phyloP scores from a whole-genome alignment of 2,329 filamentous ascomycete species.

The Capronia coronata region DNA sequence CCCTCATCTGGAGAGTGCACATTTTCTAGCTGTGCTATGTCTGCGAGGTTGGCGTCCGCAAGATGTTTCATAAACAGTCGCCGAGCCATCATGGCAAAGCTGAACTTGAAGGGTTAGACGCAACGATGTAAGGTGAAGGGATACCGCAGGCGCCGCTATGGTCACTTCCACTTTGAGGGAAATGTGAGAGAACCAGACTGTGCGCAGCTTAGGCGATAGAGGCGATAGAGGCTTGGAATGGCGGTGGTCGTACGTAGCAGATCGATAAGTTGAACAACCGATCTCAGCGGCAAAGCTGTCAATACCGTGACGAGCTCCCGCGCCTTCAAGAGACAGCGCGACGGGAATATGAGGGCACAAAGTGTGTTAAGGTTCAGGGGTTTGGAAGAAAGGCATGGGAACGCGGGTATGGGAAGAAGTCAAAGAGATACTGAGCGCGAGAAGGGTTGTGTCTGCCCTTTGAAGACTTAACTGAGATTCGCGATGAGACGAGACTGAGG shows the following conservation, averaged over 20 bases:
- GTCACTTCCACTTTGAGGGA: neutral
- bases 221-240: too few species aligned
- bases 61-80: slow-evolving; percentile 59
- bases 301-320: too few species aligned
- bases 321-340: neutral
- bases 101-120: neutral
- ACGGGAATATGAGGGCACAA: neutral
- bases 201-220: neutral
- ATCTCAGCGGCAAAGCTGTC: too few species aligned
- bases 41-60: slow-evolving; percentile 34
- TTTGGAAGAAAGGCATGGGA: neutral
- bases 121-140: neutral
- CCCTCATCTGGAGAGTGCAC: slow-evolving; percentile 64
- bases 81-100: slow-evolving; percentile 52
- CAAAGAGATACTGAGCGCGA: neutral
- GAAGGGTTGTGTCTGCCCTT: too few species aligned
- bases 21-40: slow-evolving; percentile 46
- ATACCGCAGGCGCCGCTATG: neutral
- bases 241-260: neutral
- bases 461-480: neutral
- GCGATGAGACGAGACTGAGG: neutral
- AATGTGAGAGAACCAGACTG: neutral
- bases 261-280: neutral
- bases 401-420: neutral
- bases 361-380: neutral